phyloP scores from a whole-genome alignment of 805 yeast species.

The Barnettozyma siamensis region DNA sequence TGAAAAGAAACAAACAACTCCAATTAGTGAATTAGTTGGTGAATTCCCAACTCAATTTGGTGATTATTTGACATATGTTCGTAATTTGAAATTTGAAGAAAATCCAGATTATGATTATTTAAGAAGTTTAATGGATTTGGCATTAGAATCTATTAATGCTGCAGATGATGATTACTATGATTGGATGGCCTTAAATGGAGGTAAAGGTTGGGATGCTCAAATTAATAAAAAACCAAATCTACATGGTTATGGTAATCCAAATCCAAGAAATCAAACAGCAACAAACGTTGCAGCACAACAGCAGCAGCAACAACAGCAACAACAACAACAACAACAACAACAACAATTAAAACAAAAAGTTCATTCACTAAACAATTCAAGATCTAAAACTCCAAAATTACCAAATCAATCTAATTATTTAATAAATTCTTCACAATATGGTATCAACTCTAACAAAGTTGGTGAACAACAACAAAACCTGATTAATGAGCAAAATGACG shows the following conservation, averaged over 20 bases:
- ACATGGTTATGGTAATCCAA: conserved; percentile 91
- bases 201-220: conserved; percentile 75
- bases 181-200: conserved; percentile 76
- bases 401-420: conserved; percentile 20
- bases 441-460: conserved; percentile 19
- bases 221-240: conserved; percentile 73
- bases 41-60: conserved; percentile 71
- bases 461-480: conserved; percentile 23
- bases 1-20: conserved; percentile 67
- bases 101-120: conserved; percentile 73
- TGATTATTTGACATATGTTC: conserved; percentile 62
- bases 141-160: conserved; percentile 51
- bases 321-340: conserved; percentile 17
- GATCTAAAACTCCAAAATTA: conserved; percentile 23
- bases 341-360: conserved; percentile 23
- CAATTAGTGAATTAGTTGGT: conserved; percentile 52
- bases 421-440: conserved; percentile 24
- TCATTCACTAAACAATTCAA: conserved; percentile 24
- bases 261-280: conserved; percentile 40
- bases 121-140: conserved; percentile 53
- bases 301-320: conserved; percentile 22
- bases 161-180: conserved; percentile 66
- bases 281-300: not conserved
- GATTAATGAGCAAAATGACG: conserved; percentile 21
- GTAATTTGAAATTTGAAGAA: conserved; percentile 69